phyloP scores from a whole-genome alignment of 805 yeast genomes.

The Candida khao-thaluensis region DNA sequence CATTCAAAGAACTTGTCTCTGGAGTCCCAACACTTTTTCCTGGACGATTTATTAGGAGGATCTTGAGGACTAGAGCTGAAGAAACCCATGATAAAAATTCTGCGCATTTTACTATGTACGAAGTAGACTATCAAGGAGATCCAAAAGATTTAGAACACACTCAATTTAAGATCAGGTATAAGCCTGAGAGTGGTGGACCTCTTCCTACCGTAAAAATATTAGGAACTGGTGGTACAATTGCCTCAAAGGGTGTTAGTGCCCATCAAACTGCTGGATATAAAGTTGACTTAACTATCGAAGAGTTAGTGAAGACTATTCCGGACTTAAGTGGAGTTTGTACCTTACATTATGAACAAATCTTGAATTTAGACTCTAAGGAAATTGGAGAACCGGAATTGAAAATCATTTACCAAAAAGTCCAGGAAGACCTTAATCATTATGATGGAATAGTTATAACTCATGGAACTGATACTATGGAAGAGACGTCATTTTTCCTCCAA shows the following conservation, averaged over 20 bases:
- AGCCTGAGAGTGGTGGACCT: slow-evolving; percentile 26
- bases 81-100: slow-evolving; percentile 3
- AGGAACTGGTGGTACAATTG: slow-evolving; percentile 49
- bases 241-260: slow-evolving; percentile 38
- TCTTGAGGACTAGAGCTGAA: slow-evolving; percentile 5
- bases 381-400: slow-evolving; percentile 47
- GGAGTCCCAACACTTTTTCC: slow-evolving; percentile 86
- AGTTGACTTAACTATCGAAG: slow-evolving; percentile 46
- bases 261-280: slow-evolving; percentile 45
- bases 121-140: slow-evolving; percentile 11
- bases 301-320: slow-evolving; percentile 53
- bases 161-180: slow-evolving; percentile 34
- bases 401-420: slow-evolving; percentile 46
- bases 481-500: slow-evolving; percentile 64
- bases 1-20: slow-evolving; percentile 79
- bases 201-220: slow-evolving; percentile 40
- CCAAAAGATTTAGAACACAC: slow-evolving; percentile 29
- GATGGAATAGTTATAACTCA: slow-evolving; percentile 67
- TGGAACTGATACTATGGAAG: slow-evolving; percentile 71
- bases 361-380: slow-evolving; percentile 62
- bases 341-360: slow-evolving; percentile 60
- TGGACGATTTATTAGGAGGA: slow-evolving; percentile 62
- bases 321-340: slow-evolving; percentile 54
- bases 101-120: neutral
- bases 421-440: slow-evolving; percentile 42